phyloP scores from a whole-genome alignment of 2,329 filamentous ascomycete genomes.

The Pezicula carpinea region DNA sequence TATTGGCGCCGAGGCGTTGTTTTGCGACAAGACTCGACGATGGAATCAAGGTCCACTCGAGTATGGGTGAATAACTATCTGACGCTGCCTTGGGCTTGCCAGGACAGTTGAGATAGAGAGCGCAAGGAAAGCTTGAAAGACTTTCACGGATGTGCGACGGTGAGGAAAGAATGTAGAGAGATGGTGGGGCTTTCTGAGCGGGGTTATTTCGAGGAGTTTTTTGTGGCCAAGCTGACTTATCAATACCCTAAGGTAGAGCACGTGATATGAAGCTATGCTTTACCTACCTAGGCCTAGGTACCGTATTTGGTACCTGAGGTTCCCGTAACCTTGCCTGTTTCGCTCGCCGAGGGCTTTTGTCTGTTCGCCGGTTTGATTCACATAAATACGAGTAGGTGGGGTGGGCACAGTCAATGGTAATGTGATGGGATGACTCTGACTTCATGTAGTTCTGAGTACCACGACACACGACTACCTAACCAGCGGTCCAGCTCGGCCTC shows the following conservation, averaged over 20 bases:
- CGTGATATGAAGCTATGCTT: too few species aligned
- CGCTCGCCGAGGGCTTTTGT: too few species aligned
- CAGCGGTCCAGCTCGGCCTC: too few species aligned
- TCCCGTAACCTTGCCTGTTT: too few species aligned
- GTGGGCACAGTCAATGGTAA: too few species aligned
- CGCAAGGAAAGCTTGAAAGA: conserved; percentile 20
- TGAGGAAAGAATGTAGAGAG: conserved; percentile 7
- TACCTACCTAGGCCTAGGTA: too few species aligned
- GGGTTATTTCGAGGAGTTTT: background rate
- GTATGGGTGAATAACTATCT: conserved; percentile 17
- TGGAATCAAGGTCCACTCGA: conserved; percentile 19
- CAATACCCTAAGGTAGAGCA: too few species aligned
- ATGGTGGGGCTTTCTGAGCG: conserved; percentile 2
- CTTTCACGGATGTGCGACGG: conserved; percentile 15
- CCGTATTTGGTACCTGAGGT: too few species aligned
- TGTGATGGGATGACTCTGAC: too few species aligned
- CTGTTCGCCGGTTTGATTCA: background rate
- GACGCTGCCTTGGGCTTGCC: conserved; percentile 21
- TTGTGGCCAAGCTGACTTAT: too few species aligned
- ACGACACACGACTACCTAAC: too few species aligned
- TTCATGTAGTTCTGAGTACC: too few species aligned
- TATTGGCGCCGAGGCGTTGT: conserved; percentile 20
- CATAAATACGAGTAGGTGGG: background rate
- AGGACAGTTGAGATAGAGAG: conserved; percentile 24
- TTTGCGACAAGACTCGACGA: conserved; percentile 18